These are phyloP conservation scores for Fusarium goolgardi DNA, from an alignment of 2,329 filamentous ascomycete species.

Conservation along the genomic window DNA sequence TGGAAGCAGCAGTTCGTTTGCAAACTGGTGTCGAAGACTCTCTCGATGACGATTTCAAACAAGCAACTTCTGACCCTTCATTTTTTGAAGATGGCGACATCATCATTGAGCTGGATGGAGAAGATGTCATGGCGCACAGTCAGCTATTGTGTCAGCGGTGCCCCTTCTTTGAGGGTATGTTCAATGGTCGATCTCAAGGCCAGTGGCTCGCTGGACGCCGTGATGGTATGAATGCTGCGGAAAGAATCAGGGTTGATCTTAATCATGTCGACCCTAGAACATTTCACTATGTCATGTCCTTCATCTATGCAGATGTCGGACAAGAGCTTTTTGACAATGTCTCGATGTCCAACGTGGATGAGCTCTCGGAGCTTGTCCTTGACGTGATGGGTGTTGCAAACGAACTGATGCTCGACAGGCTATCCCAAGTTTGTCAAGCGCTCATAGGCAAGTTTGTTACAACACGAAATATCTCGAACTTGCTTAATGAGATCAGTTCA, in stretches of 20 bases:
- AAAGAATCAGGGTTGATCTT: constrained; percentile 77
- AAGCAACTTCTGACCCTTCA: constrained; percentile 72
- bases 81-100: constrained; percentile 87
- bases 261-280: constrained; percentile 79
- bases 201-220: constrained; percentile 82
- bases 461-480: constrained; percentile 83
- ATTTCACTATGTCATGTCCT: constrained; percentile 82
- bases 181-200: constrained; percentile 86
- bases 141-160: constrained; percentile 83
- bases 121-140: constrained; percentile 80
- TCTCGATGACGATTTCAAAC: constrained; percentile 75
- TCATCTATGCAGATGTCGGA: constrained; percentile 86
- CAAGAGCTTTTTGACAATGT: constrained; percentile 84
- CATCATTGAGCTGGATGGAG: constrained; percentile 79
- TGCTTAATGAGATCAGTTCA: constrained; percentile 87
- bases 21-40: constrained; percentile 74
- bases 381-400: constrained; percentile 92
- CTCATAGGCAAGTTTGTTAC: constrained; percentile 86
- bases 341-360: constrained; percentile 76
- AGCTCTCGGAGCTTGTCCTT: constrained; percentile 88
- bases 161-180: constrained; percentile 91
- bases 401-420: constrained; percentile 92
- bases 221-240: constrained; percentile 52
- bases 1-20: constrained; percentile 82
- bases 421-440: constrained; percentile 90